Base-by-base conservation (phyloP, 148 eudicot species). In the Silene conica region DNA sequence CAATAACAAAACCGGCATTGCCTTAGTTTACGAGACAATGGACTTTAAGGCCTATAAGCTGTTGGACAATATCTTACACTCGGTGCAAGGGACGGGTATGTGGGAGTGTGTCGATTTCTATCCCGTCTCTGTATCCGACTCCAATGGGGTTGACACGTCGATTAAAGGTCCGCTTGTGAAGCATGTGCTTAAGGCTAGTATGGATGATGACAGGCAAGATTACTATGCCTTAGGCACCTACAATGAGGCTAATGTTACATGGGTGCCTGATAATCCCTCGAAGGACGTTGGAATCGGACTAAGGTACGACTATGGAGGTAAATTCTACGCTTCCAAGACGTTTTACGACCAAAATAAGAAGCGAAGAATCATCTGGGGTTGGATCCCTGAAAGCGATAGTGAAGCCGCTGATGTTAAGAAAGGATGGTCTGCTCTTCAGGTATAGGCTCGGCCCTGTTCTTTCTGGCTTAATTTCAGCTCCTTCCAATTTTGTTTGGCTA, bases 91-190 rank as follows among this genome's bases (percentile, higher is more conserved):
- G 18, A 90, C 95, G 52, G 97, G 97, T 50, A 92, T 92, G 95
- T 92, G 97, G 97, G 97, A 92, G 80, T 92, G 97, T 57, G 92
- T 92, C 54, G 97, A 92, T 68, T 92, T 92, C 58, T 92, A 83
- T 75, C 97, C 97, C 58, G 87, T 89, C 6, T 88, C 92, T 0
- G n/a, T 73, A 19, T 21, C 76, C 0, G 85, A 78, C 20, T 8
- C 72, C 8, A 86, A 83, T 41, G 97, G 97, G 80, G 60, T 92
- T 72, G 97, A 92, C 69, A 89, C 89, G 0, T 92, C 97, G 0
- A 63, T 56, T 1, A 84, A 83, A 16, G 92, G 94, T 16, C 79
- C 83, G 4, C 82, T 74, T 1, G 84, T 92, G 60, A 92, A 89
- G 83, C 97, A 92, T 26, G 92, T 92, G 45, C 67, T 92, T 67